Conservation (phyloP, 73 alveolate species). For the Effrenium voratum region DNA sequence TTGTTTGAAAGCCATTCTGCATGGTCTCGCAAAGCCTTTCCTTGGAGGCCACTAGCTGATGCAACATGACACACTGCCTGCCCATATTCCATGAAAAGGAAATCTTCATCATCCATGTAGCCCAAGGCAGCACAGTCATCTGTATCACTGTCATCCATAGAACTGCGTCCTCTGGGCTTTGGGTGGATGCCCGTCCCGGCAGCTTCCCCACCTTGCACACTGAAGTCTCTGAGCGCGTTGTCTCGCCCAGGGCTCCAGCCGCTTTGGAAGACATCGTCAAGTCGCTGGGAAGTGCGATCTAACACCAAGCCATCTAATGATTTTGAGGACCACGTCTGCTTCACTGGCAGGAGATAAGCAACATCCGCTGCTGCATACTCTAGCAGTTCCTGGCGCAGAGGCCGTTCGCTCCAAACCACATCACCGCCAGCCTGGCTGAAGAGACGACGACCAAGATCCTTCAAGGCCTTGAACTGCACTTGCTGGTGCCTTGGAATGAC, state of each 20-base stretch:
- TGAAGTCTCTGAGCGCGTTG: background rate
- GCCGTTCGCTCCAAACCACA: constrained; percentile 48
- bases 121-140: background rate
- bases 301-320: background rate
- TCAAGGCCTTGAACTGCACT: background rate
- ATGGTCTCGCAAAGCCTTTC: background rate
- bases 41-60: background rate
- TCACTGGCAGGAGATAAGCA: constrained; percentile 20
- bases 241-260: background rate
- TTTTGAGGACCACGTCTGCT: background rate
- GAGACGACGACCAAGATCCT: constrained; percentile 49
- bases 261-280: background rate
- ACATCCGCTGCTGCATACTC: constrained; percentile 81
- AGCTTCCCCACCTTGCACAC: background rate
- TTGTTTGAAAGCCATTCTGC: background rate
- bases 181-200: background rate
- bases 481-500: background rate
- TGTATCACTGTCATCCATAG: background rate
- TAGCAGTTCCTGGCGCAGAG: constrained; percentile 23
- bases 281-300: background rate
- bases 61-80: background rate
- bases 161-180: background rate
- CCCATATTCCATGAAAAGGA: background rate
- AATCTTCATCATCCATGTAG: background rate
- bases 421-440: constrained; percentile 44